A percentile compares a stretch with the other conserved stretches of the same genome.
Conservation (phyloP, 768 basidiomycete species). For the Mycena alexandri region DNA sequence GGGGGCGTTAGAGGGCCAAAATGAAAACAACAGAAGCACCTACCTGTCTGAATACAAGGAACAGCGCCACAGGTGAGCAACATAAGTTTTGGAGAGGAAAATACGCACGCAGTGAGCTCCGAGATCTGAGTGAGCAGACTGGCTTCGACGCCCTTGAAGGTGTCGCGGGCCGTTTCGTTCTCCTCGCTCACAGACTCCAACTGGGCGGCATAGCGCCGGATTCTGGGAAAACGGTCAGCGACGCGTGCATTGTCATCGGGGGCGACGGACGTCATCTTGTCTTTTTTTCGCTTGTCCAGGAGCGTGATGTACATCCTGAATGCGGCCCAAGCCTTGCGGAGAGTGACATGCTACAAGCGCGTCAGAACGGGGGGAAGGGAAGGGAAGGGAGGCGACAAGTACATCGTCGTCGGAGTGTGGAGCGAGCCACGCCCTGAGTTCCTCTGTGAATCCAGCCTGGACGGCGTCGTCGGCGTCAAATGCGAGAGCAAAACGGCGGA, state of each 20-base stretch:
- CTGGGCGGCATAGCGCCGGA: conserved; percentile 2
- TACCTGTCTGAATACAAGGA: conserved; percentile 36
- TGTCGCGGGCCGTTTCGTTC: conserved; percentile 9
- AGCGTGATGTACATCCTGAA: conserved; percentile 27
- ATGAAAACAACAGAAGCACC: conserved; percentile 4
- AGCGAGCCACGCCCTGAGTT: conserved; percentile 66
- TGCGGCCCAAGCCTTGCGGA: conserved; percentile 47
- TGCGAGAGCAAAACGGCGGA: conserved; percentile 52
- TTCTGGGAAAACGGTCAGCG: conserved; percentile 6
- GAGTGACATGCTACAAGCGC: conserved; percentile 37
- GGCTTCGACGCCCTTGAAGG: conserved; percentile 28
- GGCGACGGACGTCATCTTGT: conserved; percentile 20
- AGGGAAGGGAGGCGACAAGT: conserved; percentile 25
- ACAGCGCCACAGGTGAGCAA: conserved; percentile 15
- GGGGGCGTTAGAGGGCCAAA: conserved; percentile 11
- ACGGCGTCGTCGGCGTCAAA: conserved; percentile 57
- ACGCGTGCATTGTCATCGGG: conserved; percentile 3
- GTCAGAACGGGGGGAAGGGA: conserved; percentile 23
- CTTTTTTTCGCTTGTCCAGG: conserved; percentile 17
- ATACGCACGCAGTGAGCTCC: conserved; percentile 25
- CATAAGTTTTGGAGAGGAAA: neutral
- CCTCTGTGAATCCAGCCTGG: conserved; percentile 53
- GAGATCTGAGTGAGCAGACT: conserved; percentile 21
- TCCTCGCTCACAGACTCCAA: conserved; percentile 16
- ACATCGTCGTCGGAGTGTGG: conserved; percentile 55